Evolutionary conservation across 805 yeast genomes (phyloP).

Genomic region (Wickerhamiella occidentalis): DNA sequence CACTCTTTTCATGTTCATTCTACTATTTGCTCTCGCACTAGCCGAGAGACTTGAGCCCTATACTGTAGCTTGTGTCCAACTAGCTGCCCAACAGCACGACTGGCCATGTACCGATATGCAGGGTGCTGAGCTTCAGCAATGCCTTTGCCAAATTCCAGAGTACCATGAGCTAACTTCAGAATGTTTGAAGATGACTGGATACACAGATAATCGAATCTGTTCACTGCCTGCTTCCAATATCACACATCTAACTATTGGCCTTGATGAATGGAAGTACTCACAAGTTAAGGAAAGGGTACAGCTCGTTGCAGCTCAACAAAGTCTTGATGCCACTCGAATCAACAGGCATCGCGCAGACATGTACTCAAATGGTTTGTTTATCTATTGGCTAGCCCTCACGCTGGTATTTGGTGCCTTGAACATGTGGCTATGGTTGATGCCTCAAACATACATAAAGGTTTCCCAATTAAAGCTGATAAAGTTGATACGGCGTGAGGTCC

Average conservation of each 20-base stretch:
- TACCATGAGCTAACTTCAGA: background rate
- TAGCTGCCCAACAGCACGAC: background rate
- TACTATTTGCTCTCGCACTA: background rate
- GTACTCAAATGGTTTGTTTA: conserved; percentile 6
- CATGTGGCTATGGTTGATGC: conserved; percentile 8
- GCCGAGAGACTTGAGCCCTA: conserved; percentile 7
- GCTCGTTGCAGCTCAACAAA: background rate
- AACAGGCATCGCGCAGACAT: conserved; percentile 2
- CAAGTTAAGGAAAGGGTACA: background rate
- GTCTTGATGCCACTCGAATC: conserved; percentile 1
- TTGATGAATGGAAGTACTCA: background rate
- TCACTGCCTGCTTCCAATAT: background rate
- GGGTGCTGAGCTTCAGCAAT: background rate
- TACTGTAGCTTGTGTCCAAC: background rate
- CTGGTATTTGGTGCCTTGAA: background rate
- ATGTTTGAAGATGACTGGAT: background rate
- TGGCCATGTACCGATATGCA: background rate
- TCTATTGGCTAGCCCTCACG: conserved; percentile 6
- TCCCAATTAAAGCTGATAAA: background rate
- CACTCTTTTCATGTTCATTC: background rate
- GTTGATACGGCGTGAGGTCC: background rate
- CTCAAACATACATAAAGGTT: background rate
- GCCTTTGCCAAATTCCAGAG: conserved; percentile 2
- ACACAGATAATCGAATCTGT: background rate
- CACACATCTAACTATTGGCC: conserved; percentile 1